Evolutionary conservation across 352 stramenopile species (phyloP), one percentile per base, ranked within the genome.

Genomic region (Plasmopara halstedii): DNA sequence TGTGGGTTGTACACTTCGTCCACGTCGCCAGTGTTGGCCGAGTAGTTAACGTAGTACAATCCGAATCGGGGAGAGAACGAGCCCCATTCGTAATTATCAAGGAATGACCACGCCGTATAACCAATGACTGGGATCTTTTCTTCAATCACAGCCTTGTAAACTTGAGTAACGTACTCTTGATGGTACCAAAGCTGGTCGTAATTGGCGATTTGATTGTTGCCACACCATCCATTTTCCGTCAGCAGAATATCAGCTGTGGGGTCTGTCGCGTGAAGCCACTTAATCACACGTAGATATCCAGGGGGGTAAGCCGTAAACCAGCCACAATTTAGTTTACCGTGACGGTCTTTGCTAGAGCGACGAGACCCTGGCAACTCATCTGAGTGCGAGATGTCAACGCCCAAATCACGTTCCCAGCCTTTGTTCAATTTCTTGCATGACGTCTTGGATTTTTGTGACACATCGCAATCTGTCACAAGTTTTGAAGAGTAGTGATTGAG

Each of bases 61-160:
- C 73, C 73, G 39, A 83, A 85, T 25, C 70, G 70, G 15, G 70
- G 68, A 21, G 64, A 59, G 51, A 71, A 85, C 32, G 68, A 82
- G 3, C 88, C 68, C 94, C 94, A 98, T 58, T 98, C 92, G 62
- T 95, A 98, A 54, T 98, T 98, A 58, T 98, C 91, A 39, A 98
- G 56, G 21, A 97, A 72, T 23, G 68, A 89, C 92, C 90, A 98
- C 5, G 83, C 85, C 63, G 93, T 97, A 62, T 97, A 98, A 6
- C 85, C 88, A 42, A 78, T 70, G 25, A 98, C 55, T 18, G 69
- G 67, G 40, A 88, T 81, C 10, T 70, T 59, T 8, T 76, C 50
- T 21, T 78, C 54, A 3, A 48, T 48, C 13, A 80, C 43, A 9
- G 64, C 72, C 42, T 60, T 67, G 49, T 81, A 61, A 4, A 88